A percentile compares a stretch with the other conserved stretches of the same genome.
phyloP scores from a whole-genome alignment of 768 basidiomycete species.

The Antrodiella citrinella region DNA sequence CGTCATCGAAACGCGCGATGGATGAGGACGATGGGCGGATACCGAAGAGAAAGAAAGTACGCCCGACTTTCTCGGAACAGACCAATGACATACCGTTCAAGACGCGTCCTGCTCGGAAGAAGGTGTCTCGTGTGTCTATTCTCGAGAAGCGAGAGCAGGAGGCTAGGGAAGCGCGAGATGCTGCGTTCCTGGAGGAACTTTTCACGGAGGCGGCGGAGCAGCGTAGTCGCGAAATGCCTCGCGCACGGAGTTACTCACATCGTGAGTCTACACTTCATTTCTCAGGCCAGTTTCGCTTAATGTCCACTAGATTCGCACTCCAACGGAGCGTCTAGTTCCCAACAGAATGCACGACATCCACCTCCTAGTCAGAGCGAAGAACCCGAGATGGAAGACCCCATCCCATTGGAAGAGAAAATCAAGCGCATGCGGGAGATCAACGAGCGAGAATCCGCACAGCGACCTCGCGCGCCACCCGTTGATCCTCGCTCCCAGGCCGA shows the following conservation, averaged over 20 bases:
- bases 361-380: background rate
- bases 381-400: constrained; percentile 12
- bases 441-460: constrained; percentile 2
- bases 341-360: too few relatives aligned
- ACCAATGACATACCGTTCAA: too few relatives aligned
- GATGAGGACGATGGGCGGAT: background rate
- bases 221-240: background rate
- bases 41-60: too few relatives aligned
- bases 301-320: too few relatives aligned
- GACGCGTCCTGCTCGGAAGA: too few relatives aligned
- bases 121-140: too few relatives aligned
- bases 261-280: background rate
- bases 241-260: background rate
- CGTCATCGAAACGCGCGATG: background rate
- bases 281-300: too few relatives aligned
- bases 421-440: constrained; percentile 8
- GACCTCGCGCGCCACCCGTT: background rate
- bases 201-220: background rate
- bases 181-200: background rate
- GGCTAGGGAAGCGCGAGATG: background rate
- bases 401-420: constrained; percentile 12
- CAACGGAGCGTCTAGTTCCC: background rate
- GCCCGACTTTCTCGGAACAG: too few relatives aligned
- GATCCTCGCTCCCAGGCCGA: too few relatives aligned
- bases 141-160: background rate